Percentiles rank a stretch among this genome's conserved stretches.
Conservation (phyloP, 176 grass and related monocot genomes). For the Eleusine coracana region DNA sequence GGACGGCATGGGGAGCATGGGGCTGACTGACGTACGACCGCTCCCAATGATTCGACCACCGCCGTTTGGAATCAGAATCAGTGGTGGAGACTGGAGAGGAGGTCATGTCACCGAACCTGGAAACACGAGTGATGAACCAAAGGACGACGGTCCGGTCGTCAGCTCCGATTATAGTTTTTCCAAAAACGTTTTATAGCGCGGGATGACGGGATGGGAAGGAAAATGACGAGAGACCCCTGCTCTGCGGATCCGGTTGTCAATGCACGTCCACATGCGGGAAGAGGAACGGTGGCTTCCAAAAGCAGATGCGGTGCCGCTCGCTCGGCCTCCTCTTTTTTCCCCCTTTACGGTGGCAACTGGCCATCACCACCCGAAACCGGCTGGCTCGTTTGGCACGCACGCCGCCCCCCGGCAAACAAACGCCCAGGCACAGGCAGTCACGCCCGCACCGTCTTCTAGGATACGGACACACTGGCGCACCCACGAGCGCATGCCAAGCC, state of each 20-base stretch:
- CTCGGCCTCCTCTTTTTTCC: not conserved
- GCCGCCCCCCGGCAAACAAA: not conserved
- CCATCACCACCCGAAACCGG: not conserved
- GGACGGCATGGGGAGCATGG: not conserved
- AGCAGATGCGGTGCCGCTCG: conserved; percentile 12
- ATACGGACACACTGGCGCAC: conserved; percentile 5
- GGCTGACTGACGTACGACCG: not conserved
- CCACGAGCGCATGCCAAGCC: conserved; percentile 3
- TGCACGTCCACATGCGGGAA: not conserved
- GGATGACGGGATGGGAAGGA: not conserved
- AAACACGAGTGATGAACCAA: not conserved
- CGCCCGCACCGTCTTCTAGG: conserved; percentile 30
- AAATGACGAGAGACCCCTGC: not conserved
- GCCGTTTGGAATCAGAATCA: too few relatives aligned
- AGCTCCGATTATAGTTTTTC: not conserved
- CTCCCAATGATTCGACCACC: not conserved
- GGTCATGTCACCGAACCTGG: not conserved
- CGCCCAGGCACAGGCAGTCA: not conserved
- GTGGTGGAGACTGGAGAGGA: not conserved
- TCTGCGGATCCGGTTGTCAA: not conserved
- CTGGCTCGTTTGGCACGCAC: conserved; percentile 1
- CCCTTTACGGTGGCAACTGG: not conserved
- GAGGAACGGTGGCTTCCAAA: not conserved
- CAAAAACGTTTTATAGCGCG: too few relatives aligned
- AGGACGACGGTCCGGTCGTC: not conserved